A percentile compares a stretch with the other conserved stretches of the same genome.
Evolutionary conservation across 2,329 filamentous ascomycete genomes (phyloP).

Genomic region (Sclerotinia subarctica): DNA sequence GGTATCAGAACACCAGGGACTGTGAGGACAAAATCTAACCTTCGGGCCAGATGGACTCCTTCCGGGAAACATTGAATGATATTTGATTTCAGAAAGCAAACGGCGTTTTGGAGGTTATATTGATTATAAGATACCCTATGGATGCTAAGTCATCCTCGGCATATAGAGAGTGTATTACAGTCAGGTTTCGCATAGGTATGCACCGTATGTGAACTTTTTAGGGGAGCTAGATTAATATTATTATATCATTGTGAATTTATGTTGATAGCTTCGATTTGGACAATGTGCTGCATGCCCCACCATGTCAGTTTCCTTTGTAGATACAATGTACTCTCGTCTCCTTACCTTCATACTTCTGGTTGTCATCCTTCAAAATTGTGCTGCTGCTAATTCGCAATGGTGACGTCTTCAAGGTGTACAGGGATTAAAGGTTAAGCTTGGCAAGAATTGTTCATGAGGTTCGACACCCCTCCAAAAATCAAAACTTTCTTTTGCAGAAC

Average conservation of each 20-base stretch:
- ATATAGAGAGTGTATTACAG: neutral
- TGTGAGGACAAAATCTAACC: constrained; percentile 32
- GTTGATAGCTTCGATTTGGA: neutral
- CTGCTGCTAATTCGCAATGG: neutral
- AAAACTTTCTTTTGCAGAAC: neutral
- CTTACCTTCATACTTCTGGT: neutral
- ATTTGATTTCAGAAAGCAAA: neutral
- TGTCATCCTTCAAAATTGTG: neutral
- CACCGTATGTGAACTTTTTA: neutral
- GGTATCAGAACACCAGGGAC: constrained; percentile 32
- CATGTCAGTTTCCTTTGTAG: neutral
- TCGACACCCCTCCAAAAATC: neutral
- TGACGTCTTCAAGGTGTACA: constrained; percentile 8
- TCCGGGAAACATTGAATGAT: constrained; percentile 4
- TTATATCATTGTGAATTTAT: neutral
- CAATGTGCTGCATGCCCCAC: neutral
- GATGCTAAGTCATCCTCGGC: neutral
- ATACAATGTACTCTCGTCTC: no score
- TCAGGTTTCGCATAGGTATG: neutral
- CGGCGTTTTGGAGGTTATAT: neutral
- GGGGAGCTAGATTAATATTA: neutral
- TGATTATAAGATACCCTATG: constrained; percentile 17
- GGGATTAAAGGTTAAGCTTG: constrained; percentile 11
- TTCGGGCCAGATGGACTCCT: constrained; percentile 35
- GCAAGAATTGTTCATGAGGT: constrained; percentile 8